Base-by-base conservation (phyloP, 1,139 yeast genomes). In the Yamadazyma diospyri region DNA sequence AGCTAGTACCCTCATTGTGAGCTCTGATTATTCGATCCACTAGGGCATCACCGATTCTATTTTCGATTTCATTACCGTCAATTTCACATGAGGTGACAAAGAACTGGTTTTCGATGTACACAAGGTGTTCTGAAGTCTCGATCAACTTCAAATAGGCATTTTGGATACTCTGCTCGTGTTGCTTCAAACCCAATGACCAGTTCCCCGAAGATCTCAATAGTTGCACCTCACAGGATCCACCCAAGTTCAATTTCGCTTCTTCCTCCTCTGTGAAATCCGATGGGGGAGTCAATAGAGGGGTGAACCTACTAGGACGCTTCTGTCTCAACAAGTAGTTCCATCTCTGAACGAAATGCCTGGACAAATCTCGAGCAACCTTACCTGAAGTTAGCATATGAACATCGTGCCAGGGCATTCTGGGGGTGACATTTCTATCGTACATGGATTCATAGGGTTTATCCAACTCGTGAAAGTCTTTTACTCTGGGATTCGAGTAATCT, bases 321-420 rank as follows among this genome's bases (percentile, higher is more conserved):
- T 88, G 97, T 49, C 98, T 76, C 33, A 92, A 59, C 30, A 92
- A 67, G 50, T 87, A 94, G 55, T 94, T 94, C 99, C 99, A 94
- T 48, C 99, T 76, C 60, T 94, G 98, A 10, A 89, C 94, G 59
- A 94, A 94, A 57, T 92, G 98, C 36, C 98, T 76, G 0, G 94
- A 76, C 38, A 92, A 63, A 57, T 94, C 99, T 39, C 97, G 71
- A 0, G 97, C 98, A 5, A 89, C 79, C 50, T 89, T 94, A n/a
- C 99, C 99, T 7, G 89, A 77, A 3, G 94, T 80, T 62, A 88
- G 78, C 95, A 89, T 92, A 50, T 92, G 97, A 29, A 94, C 86
- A 68, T 94, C 99, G 57, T 94, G 99, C 99, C 98, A 94, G 5
- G 98, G 98, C 99, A 94, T 94, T 49, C 99, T 74, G 3, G 98